Percentiles rank a stretch among this genome's conserved stretches.
Evolutionary conservation across 2,329 filamentous ascomycete species (phyloP).

Genomic region (Colletotrichum musicola): DNA sequence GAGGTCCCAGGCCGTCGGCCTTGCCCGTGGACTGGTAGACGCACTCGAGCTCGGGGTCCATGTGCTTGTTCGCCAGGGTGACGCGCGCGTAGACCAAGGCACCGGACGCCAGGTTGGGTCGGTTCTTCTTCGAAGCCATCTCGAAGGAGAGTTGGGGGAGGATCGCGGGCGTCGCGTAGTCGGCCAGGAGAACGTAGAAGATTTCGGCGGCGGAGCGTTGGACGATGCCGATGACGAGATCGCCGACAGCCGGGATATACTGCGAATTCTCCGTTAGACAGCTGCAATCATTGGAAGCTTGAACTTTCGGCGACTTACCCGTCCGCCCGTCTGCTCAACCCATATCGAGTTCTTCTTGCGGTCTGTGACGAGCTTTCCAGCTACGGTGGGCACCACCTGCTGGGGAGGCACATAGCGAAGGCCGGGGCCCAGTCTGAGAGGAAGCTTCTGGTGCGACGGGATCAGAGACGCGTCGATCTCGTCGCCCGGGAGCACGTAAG

Average conservation of each 20-base stretch:
- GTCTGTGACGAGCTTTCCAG: conserved; percentile 76
- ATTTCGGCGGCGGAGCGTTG: conserved; percentile 80
- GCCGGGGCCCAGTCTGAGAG: conserved; percentile 86
- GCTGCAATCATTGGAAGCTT: neutral
- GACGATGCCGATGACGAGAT: conserved; percentile 90
- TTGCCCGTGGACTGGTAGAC: conserved; percentile 89
- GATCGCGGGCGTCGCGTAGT: conserved; percentile 72
- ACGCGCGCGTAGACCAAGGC: conserved; percentile 92
- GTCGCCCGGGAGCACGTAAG: conserved; percentile 86
- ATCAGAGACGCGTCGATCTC: conserved; percentile 74
- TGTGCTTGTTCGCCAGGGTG: conserved; percentile 80
- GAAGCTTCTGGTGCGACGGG: conserved; percentile 75
- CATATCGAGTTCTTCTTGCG: conserved; percentile 81
- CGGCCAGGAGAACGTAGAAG: conserved; percentile 83
- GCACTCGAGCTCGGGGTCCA: conserved; percentile 92
- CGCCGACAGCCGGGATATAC: conserved; percentile 84
- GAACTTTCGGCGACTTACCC: conserved; percentile 63
- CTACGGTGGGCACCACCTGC: conserved; percentile 76
- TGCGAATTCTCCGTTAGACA: conserved; percentile 55
- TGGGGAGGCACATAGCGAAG: conserved; percentile 85
- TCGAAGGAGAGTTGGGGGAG: conserved; percentile 95
- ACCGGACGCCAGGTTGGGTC: conserved; percentile 80
- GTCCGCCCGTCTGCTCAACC: conserved; percentile 78
- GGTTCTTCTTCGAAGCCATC: conserved; percentile 89
- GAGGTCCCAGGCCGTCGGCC: conserved; percentile 85